A percentile compares a stretch with the other conserved stretches of the same genome.
These are phyloP conservation scores for Solanum gandarillasii DNA, from an alignment of 257 asterid genomes.

Conservation along the genomic window DNA sequence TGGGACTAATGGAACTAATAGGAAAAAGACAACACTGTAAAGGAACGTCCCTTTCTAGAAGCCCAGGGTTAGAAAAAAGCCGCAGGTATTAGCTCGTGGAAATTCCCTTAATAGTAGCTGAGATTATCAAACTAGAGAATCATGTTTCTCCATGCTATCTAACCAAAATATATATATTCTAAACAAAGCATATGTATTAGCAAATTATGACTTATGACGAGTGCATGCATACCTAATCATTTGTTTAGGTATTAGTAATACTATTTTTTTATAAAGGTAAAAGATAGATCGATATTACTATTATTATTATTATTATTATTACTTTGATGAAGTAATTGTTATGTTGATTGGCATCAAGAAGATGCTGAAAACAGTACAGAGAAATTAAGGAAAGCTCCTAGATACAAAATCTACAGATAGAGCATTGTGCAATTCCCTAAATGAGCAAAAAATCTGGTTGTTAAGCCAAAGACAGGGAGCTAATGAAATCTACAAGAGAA, in stretches of 20 bases:
- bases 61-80: background rate
- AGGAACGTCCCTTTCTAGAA: background rate
- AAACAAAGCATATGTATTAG: background rate
- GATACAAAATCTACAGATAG: background rate
- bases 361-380: background rate
- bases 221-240: background rate
- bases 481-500: no score
- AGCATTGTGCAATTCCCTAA: background rate
- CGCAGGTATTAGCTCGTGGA: background rate
- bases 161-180: background rate
- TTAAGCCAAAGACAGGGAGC: no score
- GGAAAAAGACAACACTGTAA: background rate
- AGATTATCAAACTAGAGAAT: background rate
- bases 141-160: background rate
- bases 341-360: background rate
- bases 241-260: background rate
- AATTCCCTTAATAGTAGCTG: background rate
- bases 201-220: background rate
- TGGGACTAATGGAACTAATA: background rate
- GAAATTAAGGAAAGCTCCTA: background rate
- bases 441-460: no score
- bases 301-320: background rate
- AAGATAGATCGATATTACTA: background rate
- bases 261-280: background rate
- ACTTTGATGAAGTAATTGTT: background rate